Conservation (phyloP, 805 yeast species). For the Metschnikowia peoriensis region DNA sequence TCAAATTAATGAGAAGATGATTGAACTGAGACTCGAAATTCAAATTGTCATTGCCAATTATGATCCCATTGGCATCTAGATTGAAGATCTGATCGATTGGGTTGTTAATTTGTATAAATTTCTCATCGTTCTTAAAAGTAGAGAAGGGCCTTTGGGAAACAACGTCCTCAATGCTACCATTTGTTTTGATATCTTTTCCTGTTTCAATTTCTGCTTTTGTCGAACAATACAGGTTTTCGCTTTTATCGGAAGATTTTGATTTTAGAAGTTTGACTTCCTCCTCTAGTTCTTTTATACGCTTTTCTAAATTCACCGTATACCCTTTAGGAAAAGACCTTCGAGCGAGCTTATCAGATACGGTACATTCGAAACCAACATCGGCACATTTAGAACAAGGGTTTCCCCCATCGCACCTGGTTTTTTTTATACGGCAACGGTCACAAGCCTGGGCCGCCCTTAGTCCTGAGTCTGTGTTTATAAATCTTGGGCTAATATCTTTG, state of each 20-base stretch:
- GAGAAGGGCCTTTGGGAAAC: not conserved
- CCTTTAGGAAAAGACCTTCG: conserved; percentile 81
- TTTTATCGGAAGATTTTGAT: not conserved
- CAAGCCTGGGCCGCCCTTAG: conserved; percentile 75
- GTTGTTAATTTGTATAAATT: conserved; percentile 33
- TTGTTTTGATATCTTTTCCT: no score
- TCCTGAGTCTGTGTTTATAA: conserved; percentile 39
- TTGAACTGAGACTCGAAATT: conserved; percentile 47
- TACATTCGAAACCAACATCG: conserved; percentile 64
- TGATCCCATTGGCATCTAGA: conserved; percentile 40
- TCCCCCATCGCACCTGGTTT: conserved; percentile 72
- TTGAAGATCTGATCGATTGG: conserved; percentile 47
- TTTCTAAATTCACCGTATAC: conserved; percentile 72
- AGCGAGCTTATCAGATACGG: conserved; percentile 69
- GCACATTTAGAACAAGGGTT: conserved; percentile 70
- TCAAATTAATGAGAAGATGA: conserved; percentile 41
- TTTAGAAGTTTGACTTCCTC: conserved; percentile 33
- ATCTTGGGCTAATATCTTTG: conserved; percentile 11
- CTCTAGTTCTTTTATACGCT: conserved; percentile 58
- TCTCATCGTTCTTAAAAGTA: conserved; percentile 19
- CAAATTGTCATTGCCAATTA: conserved; percentile 45
- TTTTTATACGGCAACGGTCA: conserved; percentile 75
- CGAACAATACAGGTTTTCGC: no score
- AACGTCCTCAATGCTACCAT: no score
- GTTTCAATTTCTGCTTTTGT: not conserved